Evolutionary conservation across 1,284 basidiomycete species (phyloP).

Genomic region (Ganoderma boninense): DNA sequence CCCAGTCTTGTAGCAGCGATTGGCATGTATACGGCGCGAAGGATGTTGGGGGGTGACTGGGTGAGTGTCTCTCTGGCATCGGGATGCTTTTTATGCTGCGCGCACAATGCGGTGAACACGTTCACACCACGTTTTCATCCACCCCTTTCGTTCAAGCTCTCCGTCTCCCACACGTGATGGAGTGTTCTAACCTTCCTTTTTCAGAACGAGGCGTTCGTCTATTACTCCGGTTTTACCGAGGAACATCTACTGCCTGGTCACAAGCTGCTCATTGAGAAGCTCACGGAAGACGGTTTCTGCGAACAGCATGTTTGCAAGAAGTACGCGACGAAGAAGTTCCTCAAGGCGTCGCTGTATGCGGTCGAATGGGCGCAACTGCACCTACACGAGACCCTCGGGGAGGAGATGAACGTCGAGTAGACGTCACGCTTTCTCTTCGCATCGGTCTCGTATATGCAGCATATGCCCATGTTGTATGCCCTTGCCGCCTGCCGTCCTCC

Average conservation of each 20-base stretch:
- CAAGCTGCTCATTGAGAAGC: slow-evolving; percentile 84
- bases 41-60: slow-evolving; percentile 94
- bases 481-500: slow-evolving; percentile 11
- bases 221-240: slow-evolving; percentile 93
- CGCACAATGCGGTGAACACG: slow-evolving; percentile 37
- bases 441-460: slow-evolving; percentile 30
- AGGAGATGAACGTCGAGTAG: slow-evolving; percentile 59
- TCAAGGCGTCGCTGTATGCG: slow-evolving; percentile 84
- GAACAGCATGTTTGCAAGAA: slow-evolving; percentile 94
- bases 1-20: slow-evolving; percentile 97
- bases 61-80: slow-evolving; percentile 60
- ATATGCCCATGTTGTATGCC: slow-evolving; percentile 35
- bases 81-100: slow-evolving; percentile 30
- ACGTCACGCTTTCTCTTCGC: slow-evolving; percentile 25
- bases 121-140: slow-evolving; percentile 36
- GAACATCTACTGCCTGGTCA: slow-evolving; percentile 89
- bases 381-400: slow-evolving; percentile 42
- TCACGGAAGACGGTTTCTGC: slow-evolving; percentile 84
- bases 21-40: slow-evolving; percentile 95
- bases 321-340: slow-evolving; percentile 97
- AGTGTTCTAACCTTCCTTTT: slow-evolving; percentile 39
- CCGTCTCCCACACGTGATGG: slow-evolving; percentile 57
- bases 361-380: slow-evolving; percentile 68
- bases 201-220: slow-evolving; percentile 92
- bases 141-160: slow-evolving; percentile 23